These are phyloP conservation scores for Mortierella sp. DNA, from an alignment of 371 early-diverging fungal species.

Conservation along the genomic window DNA sequence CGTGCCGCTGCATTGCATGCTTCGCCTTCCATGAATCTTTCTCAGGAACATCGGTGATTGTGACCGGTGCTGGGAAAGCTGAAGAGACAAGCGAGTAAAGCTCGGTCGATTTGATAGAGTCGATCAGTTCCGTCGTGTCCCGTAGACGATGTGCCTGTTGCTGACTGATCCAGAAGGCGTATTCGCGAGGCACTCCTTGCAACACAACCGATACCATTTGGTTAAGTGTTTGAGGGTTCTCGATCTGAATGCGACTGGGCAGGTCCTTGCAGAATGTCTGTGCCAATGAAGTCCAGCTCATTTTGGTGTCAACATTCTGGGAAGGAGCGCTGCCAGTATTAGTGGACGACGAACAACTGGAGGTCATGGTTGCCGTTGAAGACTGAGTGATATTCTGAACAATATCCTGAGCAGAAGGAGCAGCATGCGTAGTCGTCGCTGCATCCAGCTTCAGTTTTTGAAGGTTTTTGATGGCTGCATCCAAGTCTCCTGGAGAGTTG, in stretches of 20 bases:
- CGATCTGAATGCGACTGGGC: slow-evolving; percentile 48
- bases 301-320: slow-evolving; percentile 29
- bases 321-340: slow-evolving; percentile 7
- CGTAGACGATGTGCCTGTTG: slow-evolving; percentile 47
- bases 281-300: slow-evolving; percentile 55
- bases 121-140: slow-evolving; percentile 34
- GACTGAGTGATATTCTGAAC: slow-evolving; percentile 3
- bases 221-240: slow-evolving; percentile 50
- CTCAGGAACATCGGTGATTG: background rate
- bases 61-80: slow-evolving; percentile 24
- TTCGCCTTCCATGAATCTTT: slow-evolving; percentile 10
- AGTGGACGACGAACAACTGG: slow-evolving; percentile 10
- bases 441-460: slow-evolving; percentile 8
- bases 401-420: slow-evolving; percentile 19
- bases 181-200: slow-evolving; percentile 47
- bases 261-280: slow-evolving; percentile 55
- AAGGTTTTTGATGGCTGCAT: slow-evolving; percentile 16
- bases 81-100: slow-evolving; percentile 44
- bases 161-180: slow-evolving; percentile 47
- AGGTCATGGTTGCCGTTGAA: background rate
- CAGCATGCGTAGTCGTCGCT: background rate
- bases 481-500: slow-evolving; percentile 5
- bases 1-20: slow-evolving; percentile 25
- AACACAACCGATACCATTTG: slow-evolving; percentile 44
- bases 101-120: slow-evolving; percentile 32